Conservation (phyloP, 495 filamentous ascomycete genomes). For the Delitschia confertaspora region DNA sequence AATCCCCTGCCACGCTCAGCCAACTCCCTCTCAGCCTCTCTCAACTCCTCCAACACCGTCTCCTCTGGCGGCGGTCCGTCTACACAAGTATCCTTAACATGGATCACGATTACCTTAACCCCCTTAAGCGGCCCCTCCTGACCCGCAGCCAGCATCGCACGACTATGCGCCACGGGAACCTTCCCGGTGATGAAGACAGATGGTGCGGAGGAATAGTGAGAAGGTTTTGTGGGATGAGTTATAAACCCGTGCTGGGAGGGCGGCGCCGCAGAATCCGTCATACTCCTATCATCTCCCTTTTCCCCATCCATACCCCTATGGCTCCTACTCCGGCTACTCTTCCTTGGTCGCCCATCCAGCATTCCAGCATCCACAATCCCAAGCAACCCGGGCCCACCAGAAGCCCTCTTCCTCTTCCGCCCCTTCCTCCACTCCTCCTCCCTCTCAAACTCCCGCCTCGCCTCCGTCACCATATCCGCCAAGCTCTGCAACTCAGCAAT, state of each 20-base stretch:
- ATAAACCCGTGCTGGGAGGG: conserved; percentile 1
- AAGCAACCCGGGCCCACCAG: neutral
- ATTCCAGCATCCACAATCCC: neutral
- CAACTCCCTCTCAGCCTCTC: conserved; percentile 48
- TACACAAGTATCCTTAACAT: conserved; percentile 37
- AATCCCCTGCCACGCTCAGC: conserved; percentile 38
- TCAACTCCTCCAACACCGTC: conserved; percentile 59
- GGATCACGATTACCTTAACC: conserved; percentile 39
- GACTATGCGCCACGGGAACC: conserved; percentile 9
- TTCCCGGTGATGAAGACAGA: conserved; percentile 1
- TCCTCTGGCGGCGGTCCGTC: conserved; percentile 51
- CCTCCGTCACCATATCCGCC: conserved; percentile 52
- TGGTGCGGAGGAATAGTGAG: conserved; percentile 5
- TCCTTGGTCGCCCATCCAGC: neutral
- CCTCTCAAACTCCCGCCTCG: conserved; percentile 31
- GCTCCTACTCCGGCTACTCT: neutral
- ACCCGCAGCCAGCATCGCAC: conserved; percentile 4
- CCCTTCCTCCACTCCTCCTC: conserved; percentile 22
- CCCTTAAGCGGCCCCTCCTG: conserved; percentile 42
- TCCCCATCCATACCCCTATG: conserved; percentile 4
- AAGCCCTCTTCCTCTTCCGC: conserved; percentile 33
- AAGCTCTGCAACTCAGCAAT: conserved; percentile 65
- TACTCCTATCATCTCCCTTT: conserved; percentile 19
- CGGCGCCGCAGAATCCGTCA: conserved; percentile 20
- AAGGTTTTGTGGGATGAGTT: neutral